A percentile compares a stretch with the other conserved stretches of the same genome.
phyloP scores from a whole-genome alignment of 441 rosid species.

The Pelargonium cotyledonis region DNA sequence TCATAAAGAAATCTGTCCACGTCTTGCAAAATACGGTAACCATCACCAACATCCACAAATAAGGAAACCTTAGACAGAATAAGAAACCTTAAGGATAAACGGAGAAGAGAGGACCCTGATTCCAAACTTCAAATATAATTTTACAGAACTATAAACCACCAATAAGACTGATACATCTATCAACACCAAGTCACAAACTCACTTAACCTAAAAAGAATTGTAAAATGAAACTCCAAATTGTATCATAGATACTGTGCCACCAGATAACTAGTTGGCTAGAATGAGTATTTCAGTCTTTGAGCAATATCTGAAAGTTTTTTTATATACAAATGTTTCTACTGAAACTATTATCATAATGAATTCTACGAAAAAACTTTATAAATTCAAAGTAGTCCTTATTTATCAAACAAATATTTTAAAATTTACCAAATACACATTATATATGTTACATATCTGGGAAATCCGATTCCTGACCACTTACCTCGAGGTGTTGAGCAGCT shows the following conservation, averaged over 20 bases:
- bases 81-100: not conserved
- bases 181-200: not conserved
- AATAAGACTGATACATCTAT: not conserved
- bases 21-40: not conserved
- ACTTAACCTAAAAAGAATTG: not conserved
- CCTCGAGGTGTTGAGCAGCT: slow-evolving; percentile 99
- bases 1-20: not conserved
- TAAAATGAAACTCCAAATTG: not conserved
- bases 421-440: no score
- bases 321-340: not conserved
- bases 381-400: not conserved
- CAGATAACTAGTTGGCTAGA: not conserved
- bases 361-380: not conserved
- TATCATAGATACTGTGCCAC: not conserved
- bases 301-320: not conserved
- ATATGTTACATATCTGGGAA: no score
- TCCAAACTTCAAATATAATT: no score
- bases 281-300: not conserved
- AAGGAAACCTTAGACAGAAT: not conserved
- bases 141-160: no score
- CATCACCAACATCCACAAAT: not conserved
- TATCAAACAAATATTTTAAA: not conserved
- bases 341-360: not conserved
- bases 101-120: no score
- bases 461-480: slow-evolving; percentile 17